Evolutionary conservation across 441 rosid genomes (phyloP).

Genomic region (Pelargonium australe): DNA sequence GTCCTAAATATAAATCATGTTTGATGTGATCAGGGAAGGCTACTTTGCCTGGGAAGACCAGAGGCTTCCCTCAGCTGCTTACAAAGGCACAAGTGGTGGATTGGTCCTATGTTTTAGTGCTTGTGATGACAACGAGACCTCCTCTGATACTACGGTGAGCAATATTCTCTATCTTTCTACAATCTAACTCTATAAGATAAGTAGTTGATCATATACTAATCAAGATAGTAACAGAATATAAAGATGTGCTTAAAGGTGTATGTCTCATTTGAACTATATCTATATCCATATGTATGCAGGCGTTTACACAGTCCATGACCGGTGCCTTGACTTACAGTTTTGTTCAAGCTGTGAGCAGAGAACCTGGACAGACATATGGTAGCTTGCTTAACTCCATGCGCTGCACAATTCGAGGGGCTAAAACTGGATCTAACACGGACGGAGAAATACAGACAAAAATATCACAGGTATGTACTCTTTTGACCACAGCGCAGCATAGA

Average conservation of each 20-base stretch:
- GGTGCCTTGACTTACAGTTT: conserved; percentile 80
- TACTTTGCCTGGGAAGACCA: conserved; percentile 58
- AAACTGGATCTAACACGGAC: conserved; percentile 19
- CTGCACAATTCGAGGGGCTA: conserved; percentile 38
- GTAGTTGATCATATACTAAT: neutral
- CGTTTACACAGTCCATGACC: conserved; percentile 47
- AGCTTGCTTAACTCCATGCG: conserved; percentile 50
- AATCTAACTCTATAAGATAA: neutral
- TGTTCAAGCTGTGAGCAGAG: conserved; percentile 57
- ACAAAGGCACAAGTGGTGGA: conserved; percentile 69
- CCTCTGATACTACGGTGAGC: conserved; percentile 50
- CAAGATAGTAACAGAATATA: neutral
- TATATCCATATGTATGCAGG: conserved; percentile 30
- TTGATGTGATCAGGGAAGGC: conserved; percentile 38
- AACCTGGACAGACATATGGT: conserved; percentile 56
- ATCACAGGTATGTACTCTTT: neutral
- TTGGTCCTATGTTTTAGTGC: conserved; percentile 57
- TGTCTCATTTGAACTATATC: neutral
- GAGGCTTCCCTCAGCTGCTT: conserved; percentile 16
- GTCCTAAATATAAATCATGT: neutral
- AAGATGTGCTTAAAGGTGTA: neutral
- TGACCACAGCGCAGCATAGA: neutral
- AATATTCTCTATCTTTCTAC: neutral
- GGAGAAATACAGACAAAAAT: neutral
- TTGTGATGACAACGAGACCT: conserved; percentile 54